Percentiles rank a stretch among this genome's conserved stretches.
Evolutionary conservation across 1,284 basidiomycete species (phyloP).

Genomic region (Inonotus obliquus): DNA sequence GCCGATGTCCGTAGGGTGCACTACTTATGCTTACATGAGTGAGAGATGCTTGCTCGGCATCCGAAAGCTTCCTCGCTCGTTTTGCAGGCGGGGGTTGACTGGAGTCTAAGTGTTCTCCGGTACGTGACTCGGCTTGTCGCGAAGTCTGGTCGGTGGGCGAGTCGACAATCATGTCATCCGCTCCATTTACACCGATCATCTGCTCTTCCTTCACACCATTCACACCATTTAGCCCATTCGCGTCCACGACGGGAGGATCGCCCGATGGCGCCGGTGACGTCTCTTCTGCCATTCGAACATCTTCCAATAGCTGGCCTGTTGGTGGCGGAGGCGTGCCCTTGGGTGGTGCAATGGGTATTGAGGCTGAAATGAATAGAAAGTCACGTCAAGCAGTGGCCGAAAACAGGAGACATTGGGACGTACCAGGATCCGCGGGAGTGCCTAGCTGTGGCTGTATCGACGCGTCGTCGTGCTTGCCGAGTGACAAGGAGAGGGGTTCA

Average conservation of each 20-base stretch:
- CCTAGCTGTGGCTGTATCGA: slow-evolving; percentile 42
- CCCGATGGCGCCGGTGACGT: slow-evolving; percentile 23
- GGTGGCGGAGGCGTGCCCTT: slow-evolving; percentile 44
- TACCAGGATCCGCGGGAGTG: slow-evolving; percentile 48
- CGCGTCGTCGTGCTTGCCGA: slow-evolving; percentile 35
- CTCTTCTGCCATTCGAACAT: slow-evolving; percentile 47
- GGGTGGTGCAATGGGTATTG: slow-evolving; percentile 42
- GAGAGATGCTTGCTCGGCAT: slow-evolving; percentile 48
- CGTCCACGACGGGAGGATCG: slow-evolving; percentile 4
- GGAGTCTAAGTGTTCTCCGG: slow-evolving; percentile 36
- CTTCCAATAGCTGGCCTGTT: slow-evolving; percentile 42
- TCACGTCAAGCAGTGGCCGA: slow-evolving; percentile 18
- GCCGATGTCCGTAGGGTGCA: slow-evolving; percentile 43
- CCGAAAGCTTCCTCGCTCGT: slow-evolving; percentile 50
- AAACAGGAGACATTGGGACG: slow-evolving; percentile 25
- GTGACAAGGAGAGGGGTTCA: slow-evolving; percentile 47
- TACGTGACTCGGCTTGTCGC: slow-evolving; percentile 3
- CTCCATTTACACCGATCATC: slow-evolving; percentile 4
- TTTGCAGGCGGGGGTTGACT: slow-evolving; percentile 67
- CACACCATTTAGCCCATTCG: not conserved
- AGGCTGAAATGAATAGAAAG: slow-evolving; percentile 28
- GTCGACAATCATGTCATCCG: slow-evolving; percentile 10
- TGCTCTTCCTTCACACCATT: slow-evolving; percentile 9
- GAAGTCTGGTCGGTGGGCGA: slow-evolving; percentile 10
- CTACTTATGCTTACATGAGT: slow-evolving; percentile 54